Conservation (phyloP, 1,284 basidiomycete species). For the Apiotrichum sp. region DNA sequence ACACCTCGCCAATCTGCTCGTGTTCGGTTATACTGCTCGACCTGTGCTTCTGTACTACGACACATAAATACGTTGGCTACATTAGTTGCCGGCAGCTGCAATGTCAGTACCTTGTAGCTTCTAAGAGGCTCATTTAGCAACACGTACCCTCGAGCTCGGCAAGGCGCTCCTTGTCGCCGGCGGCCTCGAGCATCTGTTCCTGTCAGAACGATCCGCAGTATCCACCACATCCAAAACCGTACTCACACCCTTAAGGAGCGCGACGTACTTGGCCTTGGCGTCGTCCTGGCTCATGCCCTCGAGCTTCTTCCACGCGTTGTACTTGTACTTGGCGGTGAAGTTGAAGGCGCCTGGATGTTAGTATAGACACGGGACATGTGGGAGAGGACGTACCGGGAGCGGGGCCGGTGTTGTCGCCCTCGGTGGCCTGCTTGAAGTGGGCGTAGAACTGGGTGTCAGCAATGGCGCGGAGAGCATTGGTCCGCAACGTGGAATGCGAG, state of each 20-base stretch:
- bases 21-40: no score
- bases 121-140: background rate
- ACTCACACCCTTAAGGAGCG: conserved; percentile 62
- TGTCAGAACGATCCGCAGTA: background rate
- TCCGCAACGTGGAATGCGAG: no score
- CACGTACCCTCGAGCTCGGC: conserved; percentile 55
- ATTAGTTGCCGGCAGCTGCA: background rate
- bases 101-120: background rate
- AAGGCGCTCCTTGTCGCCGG: conserved; percentile 55
- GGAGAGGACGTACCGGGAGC: conserved; percentile 33
- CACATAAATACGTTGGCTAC: background rate
- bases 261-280: conserved; percentile 65
- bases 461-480: no score
- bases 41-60: no score
- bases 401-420: conserved; percentile 52
- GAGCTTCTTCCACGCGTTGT: conserved; percentile 77
- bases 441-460: conserved; percentile 68
- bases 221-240: background rate
- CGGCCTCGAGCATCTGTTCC: conserved; percentile 55
- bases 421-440: conserved; percentile 81
- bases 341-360: conserved; percentile 33
- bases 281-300: conserved; percentile 67
- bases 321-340: conserved; percentile 47
- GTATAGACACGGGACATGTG: background rate
- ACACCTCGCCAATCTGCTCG: no score